Base-by-base conservation (phyloP, 805 yeast genomes). In the Spencermartinsiella europaea region DNA sequence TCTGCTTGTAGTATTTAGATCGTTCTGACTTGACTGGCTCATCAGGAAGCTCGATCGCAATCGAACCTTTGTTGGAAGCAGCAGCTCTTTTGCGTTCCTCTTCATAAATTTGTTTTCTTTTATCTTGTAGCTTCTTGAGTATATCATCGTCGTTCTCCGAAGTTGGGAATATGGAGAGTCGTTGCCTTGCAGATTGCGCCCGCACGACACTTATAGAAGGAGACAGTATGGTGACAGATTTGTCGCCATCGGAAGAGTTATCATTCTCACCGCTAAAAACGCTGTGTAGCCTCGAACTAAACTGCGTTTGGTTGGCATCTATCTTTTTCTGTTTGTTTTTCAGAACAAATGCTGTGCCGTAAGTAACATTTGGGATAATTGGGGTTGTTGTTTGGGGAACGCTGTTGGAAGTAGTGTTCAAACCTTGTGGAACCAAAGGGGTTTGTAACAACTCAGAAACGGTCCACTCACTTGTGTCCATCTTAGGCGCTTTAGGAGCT, bases 151-250 rank as follows among this genome's bases (percentile, higher is more conserved):
- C 46, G 25, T 21, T 33, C 12, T 45, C 19, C 12, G 33, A 28
- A 25, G 10, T 25, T 7, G 31, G 31, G 31, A 25, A 25, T 12
- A 25, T 7, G 12, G 31, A 25, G 31, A 25, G 7, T 27, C 39
- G 35, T 28, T 97, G 77, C 51, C 93, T 71, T 60, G 85, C 96
- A 45, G 70, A 69, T 63, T 91, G 98, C 60, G 90, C 80, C 51
- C 88, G 74, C 2, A 98, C 98, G 28, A 86, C 74, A 19, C 68
- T 25, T 12, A 12, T 7, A 7, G 31, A 25, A 25, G 31, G 31
- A 7, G 31, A 25, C 10, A 25, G 31, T 7, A 25, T 12, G 7
- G 31, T 25, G 7, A 25, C 12, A 25, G 31, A 25, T 12, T 25
- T 25, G 31, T 25, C 12, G 12, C 12, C 31, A 12, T 25, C 31